Evolutionary conservation across 2,329 filamentous ascomycete genomes (phyloP).

Genomic region (Clarireedia homoeocarpa): DNA sequence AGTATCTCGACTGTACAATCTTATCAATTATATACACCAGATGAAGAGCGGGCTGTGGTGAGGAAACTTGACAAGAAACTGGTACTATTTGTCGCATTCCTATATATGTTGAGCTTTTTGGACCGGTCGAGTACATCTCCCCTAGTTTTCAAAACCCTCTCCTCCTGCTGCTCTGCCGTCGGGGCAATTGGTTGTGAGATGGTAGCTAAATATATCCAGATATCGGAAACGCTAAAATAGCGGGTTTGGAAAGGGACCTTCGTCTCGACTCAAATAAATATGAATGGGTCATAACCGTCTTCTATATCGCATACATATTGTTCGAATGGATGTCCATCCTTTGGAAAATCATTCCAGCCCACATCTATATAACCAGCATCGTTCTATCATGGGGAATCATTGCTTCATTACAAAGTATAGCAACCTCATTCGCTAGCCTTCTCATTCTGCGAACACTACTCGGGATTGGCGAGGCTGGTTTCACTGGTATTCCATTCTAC

Average conservation of each 20-base stretch:
- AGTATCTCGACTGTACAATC: constrained; percentile 31
- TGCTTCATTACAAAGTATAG: constrained; percentile 64
- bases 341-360: constrained; percentile 52
- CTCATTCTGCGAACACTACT: constrained; percentile 48
- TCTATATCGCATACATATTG: constrained; percentile 55
- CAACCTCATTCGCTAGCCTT: constrained; percentile 54
- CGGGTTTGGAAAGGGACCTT: constrained; percentile 55
- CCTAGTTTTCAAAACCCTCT: neutral
- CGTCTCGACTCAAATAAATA: constrained; percentile 44
- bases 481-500: constrained; percentile 56
- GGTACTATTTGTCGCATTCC: constrained; percentile 70
- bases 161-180: neutral
- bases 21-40: constrained; percentile 47
- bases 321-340: constrained; percentile 60
- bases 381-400: constrained; percentile 74
- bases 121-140: constrained; percentile 66
- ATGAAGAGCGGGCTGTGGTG: constrained; percentile 67
- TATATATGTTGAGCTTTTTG: constrained; percentile 80
- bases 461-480: constrained; percentile 58
- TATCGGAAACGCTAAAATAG: constrained; percentile 55
- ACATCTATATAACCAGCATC: constrained; percentile 50
- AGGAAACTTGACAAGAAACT: constrained; percentile 70
- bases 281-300: constrained; percentile 52
- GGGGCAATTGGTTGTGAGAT: neutral
- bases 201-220: constrained; percentile 31